These are phyloP conservation scores for Colletotrichum sp. DNA, from an alignment of 2,329 filamentous ascomycete genomes.

Conservation along the genomic window DNA sequence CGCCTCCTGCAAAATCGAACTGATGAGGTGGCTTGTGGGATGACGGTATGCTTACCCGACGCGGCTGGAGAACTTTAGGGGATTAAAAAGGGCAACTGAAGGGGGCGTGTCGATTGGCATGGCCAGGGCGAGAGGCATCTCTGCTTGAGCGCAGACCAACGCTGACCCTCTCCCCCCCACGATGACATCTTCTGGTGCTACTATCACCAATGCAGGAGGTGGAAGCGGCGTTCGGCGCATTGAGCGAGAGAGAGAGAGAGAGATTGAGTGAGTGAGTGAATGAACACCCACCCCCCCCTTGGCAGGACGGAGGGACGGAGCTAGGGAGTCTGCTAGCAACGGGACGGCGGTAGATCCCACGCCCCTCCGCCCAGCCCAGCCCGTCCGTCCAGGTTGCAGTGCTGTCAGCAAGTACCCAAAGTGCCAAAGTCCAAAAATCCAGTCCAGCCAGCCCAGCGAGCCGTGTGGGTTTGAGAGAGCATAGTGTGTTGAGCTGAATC, in stretches of 20 bases:
- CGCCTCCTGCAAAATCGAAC: background rate
- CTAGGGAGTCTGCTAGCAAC: slow-evolving; percentile 14
- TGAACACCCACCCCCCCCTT: background rate
- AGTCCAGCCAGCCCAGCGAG: background rate
- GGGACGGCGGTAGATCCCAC: slow-evolving; percentile 12
- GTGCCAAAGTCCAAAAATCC: background rate
- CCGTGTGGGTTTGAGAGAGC: background rate
- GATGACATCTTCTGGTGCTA: slow-evolving; percentile 5
- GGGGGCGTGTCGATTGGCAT: slow-evolving; percentile 12
- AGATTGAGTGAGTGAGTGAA: background rate
- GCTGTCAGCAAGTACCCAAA: background rate
- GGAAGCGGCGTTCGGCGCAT: background rate
- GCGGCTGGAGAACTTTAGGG: background rate
- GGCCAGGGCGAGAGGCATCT: background rate
- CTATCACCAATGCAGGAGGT: slow-evolving; percentile 11
- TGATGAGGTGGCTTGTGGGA: background rate
- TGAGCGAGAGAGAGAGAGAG: background rate
- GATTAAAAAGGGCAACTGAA: background rate
- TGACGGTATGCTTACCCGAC: background rate
- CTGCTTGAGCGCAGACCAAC: background rate
- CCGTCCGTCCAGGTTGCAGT: background rate
- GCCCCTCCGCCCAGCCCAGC: background rate
- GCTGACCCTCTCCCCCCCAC: background rate
- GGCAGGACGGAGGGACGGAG: background rate
- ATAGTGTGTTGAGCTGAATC: background rate